Evolutionary conservation across 2,329 filamentous ascomycete genomes (phyloP).

Genomic region (Cryphonectria carpinicola): DNA sequence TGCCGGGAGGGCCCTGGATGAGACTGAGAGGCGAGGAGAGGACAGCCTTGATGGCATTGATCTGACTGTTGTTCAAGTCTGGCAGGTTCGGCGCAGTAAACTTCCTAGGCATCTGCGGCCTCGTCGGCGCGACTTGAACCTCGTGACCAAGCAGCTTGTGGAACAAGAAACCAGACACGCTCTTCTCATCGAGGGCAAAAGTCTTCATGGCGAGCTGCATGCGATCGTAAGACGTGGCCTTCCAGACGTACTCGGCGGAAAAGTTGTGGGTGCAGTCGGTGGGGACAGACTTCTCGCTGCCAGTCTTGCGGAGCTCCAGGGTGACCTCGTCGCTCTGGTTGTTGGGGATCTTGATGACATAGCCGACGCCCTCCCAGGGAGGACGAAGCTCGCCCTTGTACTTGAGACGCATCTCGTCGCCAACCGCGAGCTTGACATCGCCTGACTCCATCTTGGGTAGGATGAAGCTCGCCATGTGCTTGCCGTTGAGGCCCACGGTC

Average conservation of each 20-base stretch:
- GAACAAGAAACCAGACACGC: conserved; percentile 98
- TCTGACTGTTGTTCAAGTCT: conserved; percentile 93
- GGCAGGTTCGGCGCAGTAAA: conserved; percentile 94
- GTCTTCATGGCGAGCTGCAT: conserved; percentile 99
- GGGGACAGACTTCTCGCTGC: conserved; percentile 93
- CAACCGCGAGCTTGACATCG: conserved; percentile 96
- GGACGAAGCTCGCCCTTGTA: conserved; percentile 93
- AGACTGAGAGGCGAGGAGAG: conserved; percentile 91
- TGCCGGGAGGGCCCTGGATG: conserved; percentile 95
- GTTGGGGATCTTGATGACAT: conserved; percentile 99
- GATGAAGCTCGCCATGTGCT: conserved; percentile 93
- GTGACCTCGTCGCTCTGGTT: conserved; percentile 98
- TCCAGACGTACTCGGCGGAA: conserved; percentile 99
- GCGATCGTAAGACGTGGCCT: conserved; percentile 97
- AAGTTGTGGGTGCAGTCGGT: conserved; percentile 98
- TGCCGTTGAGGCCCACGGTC: conserved; percentile 96
- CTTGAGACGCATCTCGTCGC: conserved; percentile 96
- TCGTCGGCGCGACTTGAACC: conserved; percentile 92
- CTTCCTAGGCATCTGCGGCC: conserved; percentile 93
- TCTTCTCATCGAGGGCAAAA: conserved; percentile 97
- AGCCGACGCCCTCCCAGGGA: conserved; percentile 96
- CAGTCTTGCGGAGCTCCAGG: conserved; percentile 90
- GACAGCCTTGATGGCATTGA: conserved; percentile 94
- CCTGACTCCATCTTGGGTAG: conserved; percentile 96
- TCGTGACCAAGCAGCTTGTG: conserved; percentile 95